Evolutionary conservation across 2,329 filamentous ascomycete genomes (phyloP), one percentile per base, ranked within the genome.

Genomic region (Calonectria henricotiae): DNA sequence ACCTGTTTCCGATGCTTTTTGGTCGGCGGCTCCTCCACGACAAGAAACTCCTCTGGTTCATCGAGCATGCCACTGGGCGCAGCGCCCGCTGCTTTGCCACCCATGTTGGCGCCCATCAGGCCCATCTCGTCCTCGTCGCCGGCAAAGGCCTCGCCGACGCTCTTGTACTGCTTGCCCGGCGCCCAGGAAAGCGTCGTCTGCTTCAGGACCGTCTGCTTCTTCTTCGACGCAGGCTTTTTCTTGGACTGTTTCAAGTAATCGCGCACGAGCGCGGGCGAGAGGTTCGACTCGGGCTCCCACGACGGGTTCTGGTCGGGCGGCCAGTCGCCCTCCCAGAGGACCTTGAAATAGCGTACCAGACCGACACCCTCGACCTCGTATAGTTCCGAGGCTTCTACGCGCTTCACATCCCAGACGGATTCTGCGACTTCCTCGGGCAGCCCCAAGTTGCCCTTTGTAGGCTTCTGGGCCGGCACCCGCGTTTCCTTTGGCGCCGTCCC

Each of bases 271-370:
- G 68, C 68, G 0, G 76, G 67, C 0, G 86, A 78, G 2, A 90
- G 83, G 63, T 89, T 88, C 4, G 83, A 83, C 71, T 86, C 84
- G 0, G 88, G 88, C 74, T 90, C 89, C 89, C 89, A 90, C 0
- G 88, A 87, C 0, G 87, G 87, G 65, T 90, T 89, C 75, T 89
- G 84, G 9, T 85, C 86, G 0, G 83, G 79, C 0, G 88, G 87
- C 89, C 89, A 90, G 68, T 88, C 79, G 8, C 89, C 89, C 51
- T 84, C 85, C 89, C 89, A 90, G 7, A 85, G 84, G 1, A 90
- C 87, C 35, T 85, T 81, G 77, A 88, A 90, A 68, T 83, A 84
- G 4, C 85, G 85, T 1, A 85, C 79, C 0, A 75, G 58, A 9
- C 79, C 79, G 2, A 74, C 76, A 5, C 82, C 82, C 13, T 82